These are phyloP conservation scores for Ajuga reptans DNA, from an alignment of 305 asterid genomes.

Conservation along the genomic window DNA sequence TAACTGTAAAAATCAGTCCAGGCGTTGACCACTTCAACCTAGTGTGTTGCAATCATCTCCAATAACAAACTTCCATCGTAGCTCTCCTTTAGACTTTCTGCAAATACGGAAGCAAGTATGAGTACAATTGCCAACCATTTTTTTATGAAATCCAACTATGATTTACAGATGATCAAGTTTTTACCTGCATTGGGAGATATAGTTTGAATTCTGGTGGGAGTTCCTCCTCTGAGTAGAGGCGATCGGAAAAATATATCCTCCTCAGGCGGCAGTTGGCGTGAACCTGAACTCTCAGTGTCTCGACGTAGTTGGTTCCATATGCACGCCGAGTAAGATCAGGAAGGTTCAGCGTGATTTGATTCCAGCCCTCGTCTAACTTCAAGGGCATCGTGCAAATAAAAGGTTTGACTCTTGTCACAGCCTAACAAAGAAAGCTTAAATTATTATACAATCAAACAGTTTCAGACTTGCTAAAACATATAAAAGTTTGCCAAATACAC, in stretches of 20 bases:
- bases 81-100: constrained; percentile 37
- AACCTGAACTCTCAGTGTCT: constrained; percentile 88
- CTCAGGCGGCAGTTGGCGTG: constrained; percentile 90
- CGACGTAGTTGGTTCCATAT: constrained; percentile 89
- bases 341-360: constrained; percentile 84
- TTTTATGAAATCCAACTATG: no score
- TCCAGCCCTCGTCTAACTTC: constrained; percentile 94
- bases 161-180: not conserved
- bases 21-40: no score
- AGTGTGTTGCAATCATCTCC: not conserved
- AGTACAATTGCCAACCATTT: not conserved
- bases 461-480: not conserved
- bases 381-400: constrained; percentile 93
- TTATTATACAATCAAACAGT: not conserved
- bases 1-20: no score
- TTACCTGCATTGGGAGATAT: constrained; percentile 92
- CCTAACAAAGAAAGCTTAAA: constrained; percentile 40
- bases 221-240: constrained; percentile 92
- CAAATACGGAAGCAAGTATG: constrained; percentile 18
- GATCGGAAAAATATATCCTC: constrained; percentile 89
- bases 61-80: constrained; percentile 4
- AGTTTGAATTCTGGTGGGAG: constrained; percentile 95
- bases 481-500: not conserved
- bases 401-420: constrained; percentile 84
- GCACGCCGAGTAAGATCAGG: constrained; percentile 83